These are phyloP conservation scores for Trichopus zeylanicus DNA, from an alignment of 116 monocot genomes.

Conservation along the genomic window DNA sequence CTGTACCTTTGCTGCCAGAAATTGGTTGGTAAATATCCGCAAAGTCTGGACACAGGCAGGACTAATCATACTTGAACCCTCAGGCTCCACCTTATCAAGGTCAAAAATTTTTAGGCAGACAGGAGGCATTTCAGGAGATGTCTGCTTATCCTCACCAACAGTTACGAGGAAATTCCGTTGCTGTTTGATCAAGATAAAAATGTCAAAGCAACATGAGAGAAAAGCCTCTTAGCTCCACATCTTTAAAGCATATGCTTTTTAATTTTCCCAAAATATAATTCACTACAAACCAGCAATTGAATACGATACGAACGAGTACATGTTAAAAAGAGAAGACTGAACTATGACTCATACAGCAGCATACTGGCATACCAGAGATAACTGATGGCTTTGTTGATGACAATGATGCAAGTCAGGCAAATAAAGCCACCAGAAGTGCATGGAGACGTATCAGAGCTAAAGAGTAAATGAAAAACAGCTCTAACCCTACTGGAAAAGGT, in stretches of 20 bases:
- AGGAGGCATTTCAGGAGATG: slow-evolving; percentile 49
- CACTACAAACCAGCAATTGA: too few species aligned
- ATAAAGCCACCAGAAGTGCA: not conserved
- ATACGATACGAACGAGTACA: too few species aligned
- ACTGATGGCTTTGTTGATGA: not conserved
- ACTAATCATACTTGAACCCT: slow-evolving; percentile 70
- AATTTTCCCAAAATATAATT: too few species aligned
- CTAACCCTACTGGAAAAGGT: too few species aligned
- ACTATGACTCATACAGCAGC: too few species aligned
- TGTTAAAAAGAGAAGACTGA: too few species aligned
- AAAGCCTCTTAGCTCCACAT: not conserved
- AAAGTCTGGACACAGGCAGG: slow-evolving; percentile 85
- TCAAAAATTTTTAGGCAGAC: slow-evolving; percentile 86
- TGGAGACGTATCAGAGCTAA: too few species aligned
- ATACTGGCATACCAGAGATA: too few species aligned
- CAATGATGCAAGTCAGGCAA: not conserved
- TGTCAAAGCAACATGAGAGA: not conserved
- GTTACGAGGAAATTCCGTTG: slow-evolving; percentile 88
- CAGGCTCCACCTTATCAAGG: slow-evolving; percentile 88
- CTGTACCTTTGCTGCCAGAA: slow-evolving; percentile 73
- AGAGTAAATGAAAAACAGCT: too few species aligned
- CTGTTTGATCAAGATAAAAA: slow-evolving; percentile 33
- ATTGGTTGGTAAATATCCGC: slow-evolving; percentile 83
- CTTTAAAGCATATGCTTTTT: too few species aligned
- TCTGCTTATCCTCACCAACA: slow-evolving; percentile 84